These are phyloP conservation scores for Volvox carteri DNA, from an alignment of 163 green algal species.

Conservation along the genomic window DNA sequence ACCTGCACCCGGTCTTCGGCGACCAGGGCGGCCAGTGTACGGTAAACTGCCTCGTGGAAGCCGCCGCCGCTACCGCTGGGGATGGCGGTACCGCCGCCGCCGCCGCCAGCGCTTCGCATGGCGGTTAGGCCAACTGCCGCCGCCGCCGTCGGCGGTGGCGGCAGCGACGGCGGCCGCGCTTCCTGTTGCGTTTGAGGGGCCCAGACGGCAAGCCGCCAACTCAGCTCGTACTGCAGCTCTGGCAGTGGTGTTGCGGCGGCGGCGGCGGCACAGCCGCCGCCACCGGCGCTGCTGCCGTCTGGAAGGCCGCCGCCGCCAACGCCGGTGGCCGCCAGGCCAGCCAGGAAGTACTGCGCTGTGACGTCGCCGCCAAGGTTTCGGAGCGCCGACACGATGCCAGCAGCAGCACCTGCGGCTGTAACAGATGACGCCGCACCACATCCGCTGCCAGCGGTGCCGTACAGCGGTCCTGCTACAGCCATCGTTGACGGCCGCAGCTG, in stretches of 20 bases:
- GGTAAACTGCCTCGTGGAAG: slow-evolving; percentile 20
- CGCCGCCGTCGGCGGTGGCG: not conserved
- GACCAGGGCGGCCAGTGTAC: slow-evolving; percentile 26
- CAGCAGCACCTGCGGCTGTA: not conserved
- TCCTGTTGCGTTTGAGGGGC: not conserved
- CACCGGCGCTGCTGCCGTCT: not conserved
- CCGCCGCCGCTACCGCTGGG: not conserved
- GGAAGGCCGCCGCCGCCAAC: too few relatives aligned
- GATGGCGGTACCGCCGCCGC: too few relatives aligned
- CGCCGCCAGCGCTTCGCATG: not conserved
- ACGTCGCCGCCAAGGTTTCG: slow-evolving; percentile 29
- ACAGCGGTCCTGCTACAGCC: not conserved
- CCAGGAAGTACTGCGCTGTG: slow-evolving; percentile 25
- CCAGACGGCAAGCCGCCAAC: slow-evolving; percentile 42
- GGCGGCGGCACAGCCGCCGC: not conserved
- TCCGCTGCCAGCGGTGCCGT: not conserved
- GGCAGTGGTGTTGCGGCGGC: not conserved
- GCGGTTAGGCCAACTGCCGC: too few relatives aligned
- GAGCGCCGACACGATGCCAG: slow-evolving; percentile 30
- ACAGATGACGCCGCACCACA: not conserved
- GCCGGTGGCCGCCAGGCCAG: slow-evolving; percentile 2
- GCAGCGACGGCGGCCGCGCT: not conserved
- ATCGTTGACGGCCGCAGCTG: not conserved
- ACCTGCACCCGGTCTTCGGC: not conserved
- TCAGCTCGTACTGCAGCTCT: slow-evolving; percentile 57